Evolutionary conservation across 495 filamentous ascomycete genomes (phyloP).

Genomic region (Pyrenula massariospora): DNA sequence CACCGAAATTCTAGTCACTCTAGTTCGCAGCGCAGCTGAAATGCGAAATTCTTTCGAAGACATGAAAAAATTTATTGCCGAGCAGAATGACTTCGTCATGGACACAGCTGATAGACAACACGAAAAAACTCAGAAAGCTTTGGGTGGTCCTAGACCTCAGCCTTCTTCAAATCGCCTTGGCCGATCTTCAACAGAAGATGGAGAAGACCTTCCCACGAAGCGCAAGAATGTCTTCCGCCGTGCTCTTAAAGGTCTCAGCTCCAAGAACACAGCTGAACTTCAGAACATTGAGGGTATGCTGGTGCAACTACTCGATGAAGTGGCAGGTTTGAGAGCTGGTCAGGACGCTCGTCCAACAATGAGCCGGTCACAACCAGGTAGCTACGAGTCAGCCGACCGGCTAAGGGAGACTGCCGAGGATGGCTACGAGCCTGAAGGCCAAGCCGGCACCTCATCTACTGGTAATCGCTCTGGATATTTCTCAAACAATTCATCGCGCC

Average conservation of each 20-base stretch:
- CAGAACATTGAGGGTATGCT: conserved; percentile 92
- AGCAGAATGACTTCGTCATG: conserved; percentile 76
- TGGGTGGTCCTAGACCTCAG: conserved; percentile 80
- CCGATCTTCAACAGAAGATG: conserved; percentile 47
- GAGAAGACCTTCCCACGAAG: conserved; percentile 67
- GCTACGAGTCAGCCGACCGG: conserved; percentile 25
- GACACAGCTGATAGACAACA: conserved; percentile 75
- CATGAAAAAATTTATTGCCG: conserved; percentile 82
- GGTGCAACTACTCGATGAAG: conserved; percentile 78
- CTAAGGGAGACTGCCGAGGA: conserved; percentile 18
- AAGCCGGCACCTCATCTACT: conserved; percentile 63
- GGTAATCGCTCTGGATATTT: conserved; percentile 71
- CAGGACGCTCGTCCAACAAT: conserved; percentile 23
- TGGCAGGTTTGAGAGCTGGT: conserved; percentile 70
- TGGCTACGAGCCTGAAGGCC: conserved; percentile 75
- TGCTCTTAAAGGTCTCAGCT: conserved; percentile 76
- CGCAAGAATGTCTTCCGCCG: conserved; percentile 82
- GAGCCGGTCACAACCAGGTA: conserved; percentile 18
- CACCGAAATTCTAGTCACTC: conserved; percentile 89
- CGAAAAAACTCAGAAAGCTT: conserved; percentile 67
- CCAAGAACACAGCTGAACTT: conserved; percentile 79
- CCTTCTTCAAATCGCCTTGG: conserved; percentile 47
- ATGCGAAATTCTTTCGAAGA: conserved; percentile 97
- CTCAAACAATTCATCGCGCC: conserved; percentile 53
- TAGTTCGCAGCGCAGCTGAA: conserved; percentile 88